Evolutionary conservation across 1,284 basidiomycete species (phyloP).

Genomic region (Pseudozyma hubeiensis): DNA sequence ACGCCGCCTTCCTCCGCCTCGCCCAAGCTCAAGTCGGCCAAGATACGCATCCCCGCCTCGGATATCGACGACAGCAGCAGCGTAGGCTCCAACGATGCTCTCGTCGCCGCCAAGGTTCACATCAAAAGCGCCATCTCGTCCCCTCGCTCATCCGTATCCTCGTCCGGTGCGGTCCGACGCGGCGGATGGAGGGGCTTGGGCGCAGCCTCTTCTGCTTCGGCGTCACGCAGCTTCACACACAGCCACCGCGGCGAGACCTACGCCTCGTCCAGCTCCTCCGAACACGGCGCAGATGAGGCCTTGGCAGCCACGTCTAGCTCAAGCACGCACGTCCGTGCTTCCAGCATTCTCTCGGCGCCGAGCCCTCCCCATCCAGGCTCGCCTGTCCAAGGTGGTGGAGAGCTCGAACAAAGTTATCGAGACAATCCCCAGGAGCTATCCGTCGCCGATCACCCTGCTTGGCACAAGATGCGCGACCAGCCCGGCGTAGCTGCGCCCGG

Average conservation of each 20-base stretch:
- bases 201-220: conserved; percentile 23
- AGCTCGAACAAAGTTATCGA: conserved; percentile 22
- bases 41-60: conserved; percentile 23
- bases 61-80: conserved; percentile 48
- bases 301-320: neutral
- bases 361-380: conserved; percentile 4
- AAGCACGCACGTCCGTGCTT: conserved; percentile 1
- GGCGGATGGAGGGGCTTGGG: conserved; percentile 49
- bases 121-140: conserved; percentile 50
- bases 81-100: conserved; percentile 36
- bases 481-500: conserved; percentile 35
- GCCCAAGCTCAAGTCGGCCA: conserved; percentile 22
- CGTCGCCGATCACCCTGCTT: conserved; percentile 42
- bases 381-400: conserved; percentile 1
- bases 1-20: conserved; percentile 23
- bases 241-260: conserved; percentile 23
- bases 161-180: conserved; percentile 36
- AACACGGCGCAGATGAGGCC: conserved; percentile 29
- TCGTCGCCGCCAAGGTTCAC: conserved; percentile 32
- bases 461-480: conserved; percentile 31
- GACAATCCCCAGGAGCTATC: conserved; percentile 36
- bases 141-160: conserved; percentile 49
- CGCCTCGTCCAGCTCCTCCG: conserved; percentile 35
- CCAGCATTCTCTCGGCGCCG: neutral
- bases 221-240: conserved; percentile 35